A percentile compares a stretch with the other conserved stretches of the same genome.
These are phyloP conservation scores for Termitomyces sp. DNA, from an alignment of 768 basidiomycete species.

Conservation along the genomic window DNA sequence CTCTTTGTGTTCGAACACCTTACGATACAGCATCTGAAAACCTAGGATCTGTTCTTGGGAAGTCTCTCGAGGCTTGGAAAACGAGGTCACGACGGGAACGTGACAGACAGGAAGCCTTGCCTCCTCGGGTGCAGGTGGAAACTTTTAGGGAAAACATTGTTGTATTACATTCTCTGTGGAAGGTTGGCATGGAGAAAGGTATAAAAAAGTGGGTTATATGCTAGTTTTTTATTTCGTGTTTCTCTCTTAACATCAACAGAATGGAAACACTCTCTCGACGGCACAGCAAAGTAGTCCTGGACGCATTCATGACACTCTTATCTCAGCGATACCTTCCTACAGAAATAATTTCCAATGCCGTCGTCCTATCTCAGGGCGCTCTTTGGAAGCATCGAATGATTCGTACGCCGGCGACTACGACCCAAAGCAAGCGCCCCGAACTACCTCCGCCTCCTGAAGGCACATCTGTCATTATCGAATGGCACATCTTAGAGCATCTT, in stretches of 20 bases:
- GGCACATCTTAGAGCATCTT: conserved; percentile 61
- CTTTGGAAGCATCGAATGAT: conserved; percentile 83
- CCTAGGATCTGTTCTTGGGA: conserved; percentile 64
- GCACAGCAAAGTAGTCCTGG: conserved; percentile 42
- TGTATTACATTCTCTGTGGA: conserved; percentile 74
- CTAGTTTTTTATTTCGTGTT: not conserved
- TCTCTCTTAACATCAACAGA: conserved; percentile 22
- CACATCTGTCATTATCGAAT: conserved; percentile 46
- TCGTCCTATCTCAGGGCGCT: conserved; percentile 73
- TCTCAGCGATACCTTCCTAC: conserved; percentile 66
- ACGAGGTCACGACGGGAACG: conserved; percentile 37
- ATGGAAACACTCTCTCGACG: conserved; percentile 43
- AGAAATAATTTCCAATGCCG: conserved; percentile 70
- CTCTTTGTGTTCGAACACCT: conserved; percentile 79
- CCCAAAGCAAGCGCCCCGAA: conserved; percentile 21
- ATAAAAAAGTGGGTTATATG: conserved; percentile 49
- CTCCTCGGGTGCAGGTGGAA: conserved; percentile 52
- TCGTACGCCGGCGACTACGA: conserved; percentile 36
- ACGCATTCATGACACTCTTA: conserved; percentile 57
- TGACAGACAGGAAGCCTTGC: conserved; percentile 27
- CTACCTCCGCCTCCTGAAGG: conserved; percentile 22
- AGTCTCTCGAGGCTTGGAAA: conserved; percentile 58
- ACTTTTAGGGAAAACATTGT: conserved; percentile 71
- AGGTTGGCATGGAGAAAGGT: conserved; percentile 45
- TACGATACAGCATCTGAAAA: conserved; percentile 90